These are phyloP conservation scores for Pneumocystis wakefieldiae DNA, from an alignment of 1,139 yeast genomes.

Conservation along the genomic window DNA sequence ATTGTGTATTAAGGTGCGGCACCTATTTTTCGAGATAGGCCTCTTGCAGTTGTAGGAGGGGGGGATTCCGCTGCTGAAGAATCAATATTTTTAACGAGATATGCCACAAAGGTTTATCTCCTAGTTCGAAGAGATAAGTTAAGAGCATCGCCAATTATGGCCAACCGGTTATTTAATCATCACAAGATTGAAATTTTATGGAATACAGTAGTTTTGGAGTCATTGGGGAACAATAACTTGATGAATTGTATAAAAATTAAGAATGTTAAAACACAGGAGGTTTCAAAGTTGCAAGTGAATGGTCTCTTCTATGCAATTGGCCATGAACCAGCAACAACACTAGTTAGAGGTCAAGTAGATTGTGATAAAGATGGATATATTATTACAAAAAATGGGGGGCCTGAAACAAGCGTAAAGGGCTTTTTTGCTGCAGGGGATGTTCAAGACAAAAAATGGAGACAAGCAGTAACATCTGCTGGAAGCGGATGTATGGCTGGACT, in stretches of 20 bases:
- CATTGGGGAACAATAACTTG: conserved; percentile 54
- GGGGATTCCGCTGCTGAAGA: conserved; percentile 99
- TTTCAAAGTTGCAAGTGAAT: conserved; percentile 54
- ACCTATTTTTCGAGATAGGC: conserved; percentile 93
- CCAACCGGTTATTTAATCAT: conserved; percentile 67
- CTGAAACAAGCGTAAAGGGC: conserved; percentile 77
- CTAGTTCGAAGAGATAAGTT: conserved; percentile 85
- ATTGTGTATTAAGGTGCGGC: conserved; percentile 26
- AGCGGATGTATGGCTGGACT: conserved; percentile 99
- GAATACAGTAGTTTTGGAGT: conserved; percentile 73
- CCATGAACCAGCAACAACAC: conserved; percentile 84
- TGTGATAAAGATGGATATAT: conserved; percentile 82
- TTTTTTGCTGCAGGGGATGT: conserved; percentile 99
- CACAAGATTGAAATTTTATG: conserved; percentile 81
- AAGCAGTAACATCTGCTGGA: conserved; percentile 98
- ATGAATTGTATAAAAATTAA: conserved; percentile 45
- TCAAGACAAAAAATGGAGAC: conserved; percentile 92
- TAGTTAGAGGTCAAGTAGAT: conserved; percentile 62
- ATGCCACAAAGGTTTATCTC: conserved; percentile 85
- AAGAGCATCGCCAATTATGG: conserved; percentile 93
- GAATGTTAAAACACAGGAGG: conserved; percentile 59
- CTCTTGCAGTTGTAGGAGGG: conserved; percentile 93
- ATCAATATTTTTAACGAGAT: conserved; percentile 87
- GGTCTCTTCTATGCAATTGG: conserved; percentile 98
- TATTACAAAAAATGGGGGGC: conserved; percentile 73